phyloP scores from a whole-genome alignment of 306 rosid species.

The Mucuna pruriens region DNA sequence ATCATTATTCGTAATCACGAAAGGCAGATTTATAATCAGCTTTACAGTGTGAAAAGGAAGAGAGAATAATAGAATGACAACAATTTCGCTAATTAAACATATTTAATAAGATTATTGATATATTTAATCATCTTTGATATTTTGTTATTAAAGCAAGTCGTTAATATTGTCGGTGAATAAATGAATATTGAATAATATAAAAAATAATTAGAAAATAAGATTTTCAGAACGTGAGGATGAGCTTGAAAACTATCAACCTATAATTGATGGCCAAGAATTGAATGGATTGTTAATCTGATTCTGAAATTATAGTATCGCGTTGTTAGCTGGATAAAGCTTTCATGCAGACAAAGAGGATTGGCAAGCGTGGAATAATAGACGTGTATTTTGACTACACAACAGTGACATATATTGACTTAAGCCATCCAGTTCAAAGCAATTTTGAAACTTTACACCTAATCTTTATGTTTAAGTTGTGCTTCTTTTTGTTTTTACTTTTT shows the following conservation, averaged over 20 bases:
- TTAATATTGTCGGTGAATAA: background rate
- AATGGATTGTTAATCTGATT: background rate
- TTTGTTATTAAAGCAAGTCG: background rate
- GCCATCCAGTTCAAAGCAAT: background rate
- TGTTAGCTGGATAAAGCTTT: conserved; percentile 33
- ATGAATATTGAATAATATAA: background rate
- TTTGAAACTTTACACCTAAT: background rate
- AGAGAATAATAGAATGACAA: background rate
- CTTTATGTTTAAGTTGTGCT: background rate
- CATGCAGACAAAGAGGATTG: background rate
- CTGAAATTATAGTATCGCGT: background rate
- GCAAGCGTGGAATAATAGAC: background rate
- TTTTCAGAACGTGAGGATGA: background rate
- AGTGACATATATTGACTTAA: background rate
- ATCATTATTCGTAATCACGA: no score
- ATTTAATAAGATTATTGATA: background rate
- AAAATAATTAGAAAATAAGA: background rate
- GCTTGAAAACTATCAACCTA: background rate
- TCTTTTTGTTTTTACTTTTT: background rate
- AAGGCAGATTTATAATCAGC: no score
- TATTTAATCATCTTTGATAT: background rate
- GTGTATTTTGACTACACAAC: background rate
- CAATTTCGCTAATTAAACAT: background rate
- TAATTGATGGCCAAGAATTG: background rate
- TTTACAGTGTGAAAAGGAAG: no score